Percentiles rank a stretch among this genome's conserved stretches.
Conservation (phyloP, 2,329 filamentous ascomycete species). For the Fusarium sp. region DNA sequence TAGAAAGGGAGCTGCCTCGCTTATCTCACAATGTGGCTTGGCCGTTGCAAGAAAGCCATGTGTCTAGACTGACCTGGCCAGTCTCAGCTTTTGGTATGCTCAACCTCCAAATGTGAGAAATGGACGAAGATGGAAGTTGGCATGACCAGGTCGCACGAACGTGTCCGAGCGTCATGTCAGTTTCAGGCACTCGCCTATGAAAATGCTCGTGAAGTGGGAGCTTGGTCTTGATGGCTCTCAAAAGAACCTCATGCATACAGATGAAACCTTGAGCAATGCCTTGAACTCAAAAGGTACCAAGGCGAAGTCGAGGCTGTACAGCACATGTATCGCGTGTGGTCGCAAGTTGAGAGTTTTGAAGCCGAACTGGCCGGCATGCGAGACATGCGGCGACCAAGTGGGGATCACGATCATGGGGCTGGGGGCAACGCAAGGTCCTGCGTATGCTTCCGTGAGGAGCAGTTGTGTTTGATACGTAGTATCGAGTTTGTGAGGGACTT, state of each 20-base stretch:
- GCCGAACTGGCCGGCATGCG: conserved; percentile 1
- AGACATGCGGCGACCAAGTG: conserved; percentile 13
- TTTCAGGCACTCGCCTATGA: not conserved
- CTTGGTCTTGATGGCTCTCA: not conserved
- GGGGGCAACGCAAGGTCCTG: conserved; percentile 5
- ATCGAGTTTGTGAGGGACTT: not conserved
- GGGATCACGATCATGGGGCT: conserved; percentile 23
- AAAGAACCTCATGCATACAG: not conserved
- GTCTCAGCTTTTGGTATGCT: not conserved
- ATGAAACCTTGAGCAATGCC: not conserved
- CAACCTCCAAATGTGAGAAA: not conserved
- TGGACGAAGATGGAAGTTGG: not conserved
- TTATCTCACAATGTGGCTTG: conserved; percentile 20
- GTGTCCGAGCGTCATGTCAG: not conserved
- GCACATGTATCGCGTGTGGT: not conserved
- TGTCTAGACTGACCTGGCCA: not conserved
- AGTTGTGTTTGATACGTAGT: not conserved
- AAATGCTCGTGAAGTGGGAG: not conserved
- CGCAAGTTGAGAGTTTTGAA: conserved; percentile 2
- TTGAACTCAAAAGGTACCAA: conserved; percentile 1
- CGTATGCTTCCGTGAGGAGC: not conserved
- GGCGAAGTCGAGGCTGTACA: not conserved
- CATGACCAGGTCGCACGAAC: not conserved
- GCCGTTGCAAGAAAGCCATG: not conserved
- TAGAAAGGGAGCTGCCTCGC: conserved; percentile 17